phyloP scores from a whole-genome alignment of 352 stramenopile genomes.

The Thraustotheca clavata region DNA sequence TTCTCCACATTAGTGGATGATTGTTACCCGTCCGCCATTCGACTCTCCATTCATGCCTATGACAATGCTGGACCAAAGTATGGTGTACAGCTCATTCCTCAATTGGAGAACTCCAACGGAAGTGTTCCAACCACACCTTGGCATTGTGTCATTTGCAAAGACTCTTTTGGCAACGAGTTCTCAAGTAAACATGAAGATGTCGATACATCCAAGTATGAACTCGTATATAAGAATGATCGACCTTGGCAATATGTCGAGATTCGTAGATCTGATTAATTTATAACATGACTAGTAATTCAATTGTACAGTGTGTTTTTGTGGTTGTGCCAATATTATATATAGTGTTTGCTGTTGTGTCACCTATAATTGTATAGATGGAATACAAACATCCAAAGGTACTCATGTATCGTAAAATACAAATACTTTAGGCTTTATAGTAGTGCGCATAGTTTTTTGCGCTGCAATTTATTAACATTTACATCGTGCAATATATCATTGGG shows the following conservation, averaged over 20 bases:
- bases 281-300: no score
- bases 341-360: no score
- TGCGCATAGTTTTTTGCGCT: no score
- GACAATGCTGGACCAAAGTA: constrained; percentile 24
- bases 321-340: no score
- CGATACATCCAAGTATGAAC: constrained; percentile 11
- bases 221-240: constrained; percentile 19
- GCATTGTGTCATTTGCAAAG: constrained; percentile 17
- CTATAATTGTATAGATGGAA: no score
- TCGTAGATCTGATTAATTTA: constrained; percentile 3
- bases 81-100: constrained; percentile 17
- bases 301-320: no score
- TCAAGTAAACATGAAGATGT: constrained; percentile 10
- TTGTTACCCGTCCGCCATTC: not conserved
- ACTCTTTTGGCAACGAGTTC: constrained; percentile 12
- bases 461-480: no score
- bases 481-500: no score
- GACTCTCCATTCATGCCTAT: constrained; percentile 11
- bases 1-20: not conserved
- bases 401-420: no score
- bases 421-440: no score
- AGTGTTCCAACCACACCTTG: constrained; percentile 14
- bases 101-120: not conserved
- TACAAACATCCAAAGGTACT: no score
- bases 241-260: constrained; percentile 14